Conservation (phyloP, 192 early-diverging fungal genomes). For the Coemansia sp. region DNA sequence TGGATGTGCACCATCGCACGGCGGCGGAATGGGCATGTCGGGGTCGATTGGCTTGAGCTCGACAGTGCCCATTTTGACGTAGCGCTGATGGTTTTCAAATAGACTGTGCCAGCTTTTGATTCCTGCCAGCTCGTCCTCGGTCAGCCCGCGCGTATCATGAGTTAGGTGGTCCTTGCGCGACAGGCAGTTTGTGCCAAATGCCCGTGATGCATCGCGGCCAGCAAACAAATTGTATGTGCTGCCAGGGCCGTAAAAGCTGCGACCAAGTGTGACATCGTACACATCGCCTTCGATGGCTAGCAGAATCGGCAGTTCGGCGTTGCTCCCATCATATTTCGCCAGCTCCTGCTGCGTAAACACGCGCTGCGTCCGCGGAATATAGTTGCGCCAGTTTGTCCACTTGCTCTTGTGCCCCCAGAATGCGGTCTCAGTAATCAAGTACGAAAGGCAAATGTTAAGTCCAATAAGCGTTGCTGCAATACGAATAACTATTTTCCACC, state of each 20-base stretch:
- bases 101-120: constrained; percentile 79
- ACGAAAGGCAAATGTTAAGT: constrained; percentile 55
- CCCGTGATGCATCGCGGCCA: constrained; percentile 88
- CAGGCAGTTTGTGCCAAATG: constrained; percentile 95
- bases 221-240: constrained; percentile 82
- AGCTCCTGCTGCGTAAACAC: constrained; percentile 79
- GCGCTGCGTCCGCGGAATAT: constrained; percentile 65
- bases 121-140: constrained; percentile 70
- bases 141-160: constrained; percentile 89
- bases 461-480: constrained; percentile 29
- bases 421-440: constrained; percentile 73
- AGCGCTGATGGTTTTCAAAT: constrained; percentile 84
- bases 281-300: constrained; percentile 90
- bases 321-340: constrained; percentile 78
- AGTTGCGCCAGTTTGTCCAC: constrained; percentile 69
- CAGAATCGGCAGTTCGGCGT: constrained; percentile 80
- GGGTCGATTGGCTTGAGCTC: constrained; percentile 80
- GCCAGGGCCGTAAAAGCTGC: constrained; percentile 77
- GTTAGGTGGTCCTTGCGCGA: constrained; percentile 76
- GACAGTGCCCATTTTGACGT: constrained; percentile 83
- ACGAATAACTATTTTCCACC: constrained; percentile 48
- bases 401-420: constrained; percentile 73
- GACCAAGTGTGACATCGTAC: constrained; percentile 85
- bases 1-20: constrained; percentile 63
- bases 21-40: constrained; percentile 75